These are phyloP conservation scores for Cutaneotrichosporon cyanovorans DNA, from an alignment of 1,284 basidiomycete species.

Conservation along the genomic window DNA sequence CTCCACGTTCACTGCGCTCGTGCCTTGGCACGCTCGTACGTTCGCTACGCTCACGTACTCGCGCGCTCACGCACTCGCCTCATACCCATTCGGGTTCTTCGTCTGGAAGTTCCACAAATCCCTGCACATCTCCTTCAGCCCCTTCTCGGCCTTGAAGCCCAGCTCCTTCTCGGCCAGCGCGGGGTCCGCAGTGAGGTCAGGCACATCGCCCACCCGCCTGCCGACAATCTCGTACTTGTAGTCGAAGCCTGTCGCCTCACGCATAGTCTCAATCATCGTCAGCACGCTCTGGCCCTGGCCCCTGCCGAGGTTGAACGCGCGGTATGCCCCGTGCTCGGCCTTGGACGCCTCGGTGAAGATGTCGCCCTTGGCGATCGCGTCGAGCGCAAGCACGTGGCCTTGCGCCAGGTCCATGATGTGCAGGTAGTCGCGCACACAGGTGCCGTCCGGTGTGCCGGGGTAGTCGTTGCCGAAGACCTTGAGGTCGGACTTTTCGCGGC, in stretches of 20 bases:
- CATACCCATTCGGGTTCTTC: conserved; percentile 70
- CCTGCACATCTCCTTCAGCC: conserved; percentile 79
- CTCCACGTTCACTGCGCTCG: too few species aligned
- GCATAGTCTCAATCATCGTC: conserved; percentile 93
- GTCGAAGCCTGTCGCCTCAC: conserved; percentile 64
- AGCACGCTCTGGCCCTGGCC: conserved; percentile 88
- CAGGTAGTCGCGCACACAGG: conserved; percentile 94
- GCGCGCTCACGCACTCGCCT: conserved; percentile 8
- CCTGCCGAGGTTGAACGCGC: conserved; percentile 94
- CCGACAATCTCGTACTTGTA: conserved; percentile 74
- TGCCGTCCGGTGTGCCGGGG: conserved; percentile 76
- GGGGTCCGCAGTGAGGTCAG: conserved; percentile 93
- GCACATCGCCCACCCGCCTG: conserved; percentile 87
- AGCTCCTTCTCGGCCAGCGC: conserved; percentile 85
- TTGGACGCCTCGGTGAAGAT: conserved; percentile 43
- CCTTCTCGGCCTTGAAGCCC: conserved; percentile 76
- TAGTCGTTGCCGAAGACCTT: conserved; percentile 98
- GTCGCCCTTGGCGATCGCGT: conserved; percentile 53
- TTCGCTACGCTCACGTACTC: too few species aligned
- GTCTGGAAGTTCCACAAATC: conserved; percentile 93
- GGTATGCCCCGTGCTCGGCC: conserved; percentile 53
- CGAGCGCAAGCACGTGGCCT: conserved; percentile 87
- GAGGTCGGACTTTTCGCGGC: conserved; percentile 72
- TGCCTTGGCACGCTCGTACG: too few species aligned
- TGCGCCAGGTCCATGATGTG: conserved; percentile 92